Base-by-base conservation (phyloP, 2,329 filamentous ascomycete genomes). In the Neonectria faginata region DNA sequence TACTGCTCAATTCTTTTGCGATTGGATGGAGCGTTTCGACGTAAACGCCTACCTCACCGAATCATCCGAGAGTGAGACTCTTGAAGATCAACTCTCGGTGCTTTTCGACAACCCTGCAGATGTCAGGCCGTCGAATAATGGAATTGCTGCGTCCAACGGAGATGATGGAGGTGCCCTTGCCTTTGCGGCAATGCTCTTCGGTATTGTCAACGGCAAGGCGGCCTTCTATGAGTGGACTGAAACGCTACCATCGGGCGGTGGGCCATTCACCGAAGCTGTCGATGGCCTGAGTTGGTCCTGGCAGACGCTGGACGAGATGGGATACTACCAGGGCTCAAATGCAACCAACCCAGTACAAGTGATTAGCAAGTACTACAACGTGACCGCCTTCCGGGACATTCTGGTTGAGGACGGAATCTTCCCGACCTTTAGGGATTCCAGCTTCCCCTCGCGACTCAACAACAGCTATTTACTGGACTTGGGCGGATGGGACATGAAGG, bases 381-480 rank as follows among this genome's bases (percentile, higher is more conserved):
- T 59, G 2, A 33, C 57, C 5, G 44, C 51, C 16, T 48, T 55
- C 25, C 53, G 47, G 47, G 44, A 63, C 3, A 12, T 66, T 22
- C 20, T n/a, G 22, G 3, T 57, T 2, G 56, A 63, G 44, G 25
- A 45, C 11, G 27, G 20, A 1, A 36, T 20, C 16, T 63, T 63
- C 44, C 22, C 50, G 18, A 7, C 16, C 20, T 62, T 63, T 41
- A 20, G 25, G 11, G 33, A 53, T 12, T 62, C 60, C 6, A 48
- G 48, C 27, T 57, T 66, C 39, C 66, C 66, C 0, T 20, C 39
- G 1, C 16, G 33, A 25, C 50, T 31, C 20, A 59, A 52, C 44
- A 60, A 63, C 48, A 84, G 84, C 67, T 80, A 85, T 69, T 79
- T 83, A 25, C 68, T 76, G 51, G 71, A 61, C 48, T 63, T 69